Conservation (phyloP, 1,284 basidiomycete genomes). For the Coriolopsis trogii region DNA sequence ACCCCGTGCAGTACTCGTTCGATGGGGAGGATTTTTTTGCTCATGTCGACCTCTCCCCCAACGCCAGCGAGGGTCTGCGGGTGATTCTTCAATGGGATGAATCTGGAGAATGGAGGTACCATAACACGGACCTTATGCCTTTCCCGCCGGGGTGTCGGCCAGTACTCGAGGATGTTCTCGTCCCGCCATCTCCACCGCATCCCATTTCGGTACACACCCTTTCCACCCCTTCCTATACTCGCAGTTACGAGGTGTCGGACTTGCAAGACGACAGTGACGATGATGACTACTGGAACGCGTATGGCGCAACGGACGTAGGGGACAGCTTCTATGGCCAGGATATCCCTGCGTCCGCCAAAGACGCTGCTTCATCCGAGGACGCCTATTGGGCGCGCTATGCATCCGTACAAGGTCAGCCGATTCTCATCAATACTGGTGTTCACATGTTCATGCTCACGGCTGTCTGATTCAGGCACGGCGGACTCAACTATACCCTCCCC, state of each 20-base stretch:
- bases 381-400: slow-evolving; percentile 78
- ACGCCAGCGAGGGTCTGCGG: slow-evolving; percentile 45
- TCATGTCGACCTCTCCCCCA: slow-evolving; percentile 55
- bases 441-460: not conserved
- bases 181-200: slow-evolving; percentile 13
- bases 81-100: slow-evolving; percentile 71
- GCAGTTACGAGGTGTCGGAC: slow-evolving; percentile 27
- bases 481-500: slow-evolving; percentile 45
- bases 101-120: slow-evolving; percentile 63
- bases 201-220: slow-evolving; percentile 6
- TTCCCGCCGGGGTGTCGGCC: slow-evolving; percentile 58
- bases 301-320: slow-evolving; percentile 44
- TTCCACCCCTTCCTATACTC: slow-evolving; percentile 14
- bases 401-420: slow-evolving; percentile 60
- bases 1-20: slow-evolving; percentile 55
- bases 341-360: slow-evolving; percentile 26
- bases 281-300: slow-evolving; percentile 69
- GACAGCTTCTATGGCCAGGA: slow-evolving; percentile 16
- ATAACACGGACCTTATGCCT: slow-evolving; percentile 71
- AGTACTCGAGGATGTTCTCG: slow-evolving; percentile 40
- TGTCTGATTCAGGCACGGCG: slow-evolving; percentile 42
- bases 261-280: slow-evolving; percentile 42
- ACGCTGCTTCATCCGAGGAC: slow-evolving; percentile 52
- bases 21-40: slow-evolving; percentile 63
- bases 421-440: not conserved